These are phyloP conservation scores for Orobanche coerulescens DNA, from an alignment of 257 asterid genomes.

Conservation along the genomic window DNA sequence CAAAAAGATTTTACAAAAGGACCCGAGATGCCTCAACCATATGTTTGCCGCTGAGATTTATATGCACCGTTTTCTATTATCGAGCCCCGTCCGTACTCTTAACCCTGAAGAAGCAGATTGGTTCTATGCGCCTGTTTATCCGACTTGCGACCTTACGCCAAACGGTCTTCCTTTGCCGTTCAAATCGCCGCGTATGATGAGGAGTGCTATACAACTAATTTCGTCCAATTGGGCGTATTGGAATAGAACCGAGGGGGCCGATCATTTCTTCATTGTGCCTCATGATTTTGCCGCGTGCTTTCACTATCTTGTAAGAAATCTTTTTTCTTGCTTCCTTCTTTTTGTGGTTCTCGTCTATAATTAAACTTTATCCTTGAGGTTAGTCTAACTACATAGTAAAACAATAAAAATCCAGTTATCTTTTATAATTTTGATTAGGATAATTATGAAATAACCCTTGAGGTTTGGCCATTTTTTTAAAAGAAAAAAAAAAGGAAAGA, in stretches of 20 bases:
- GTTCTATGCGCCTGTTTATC: conserved; percentile 81
- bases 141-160: conserved; percentile 81
- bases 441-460: not conserved
- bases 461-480: too few species aligned
- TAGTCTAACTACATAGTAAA: not conserved
- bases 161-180: conserved; percentile 85
- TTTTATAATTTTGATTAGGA: not conserved
- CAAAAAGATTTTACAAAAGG: conserved; percentile 63
- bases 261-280: conserved; percentile 83
- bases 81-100: conserved; percentile 73
- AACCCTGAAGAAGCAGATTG: conserved; percentile 95
- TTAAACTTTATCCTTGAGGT: not conserved
- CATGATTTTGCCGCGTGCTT: conserved; percentile 93
- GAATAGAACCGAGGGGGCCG: conserved; percentile 93
- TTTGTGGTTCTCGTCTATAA: not conserved
- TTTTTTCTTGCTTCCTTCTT: not conserved
- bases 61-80: conserved; percentile 73
- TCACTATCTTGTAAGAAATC: conserved; percentile 63
- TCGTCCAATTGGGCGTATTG: conserved; percentile 90
- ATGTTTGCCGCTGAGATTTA: conserved; percentile 95
- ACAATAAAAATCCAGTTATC: not conserved
- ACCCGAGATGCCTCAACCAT: conserved; percentile 80
- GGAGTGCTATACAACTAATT: conserved; percentile 83
- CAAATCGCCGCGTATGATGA: conserved; percentile 90
- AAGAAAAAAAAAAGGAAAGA: too few species aligned